Conservation (phyloP, 495 filamentous ascomycete species). For the Penicillium chermesinum region DNA sequence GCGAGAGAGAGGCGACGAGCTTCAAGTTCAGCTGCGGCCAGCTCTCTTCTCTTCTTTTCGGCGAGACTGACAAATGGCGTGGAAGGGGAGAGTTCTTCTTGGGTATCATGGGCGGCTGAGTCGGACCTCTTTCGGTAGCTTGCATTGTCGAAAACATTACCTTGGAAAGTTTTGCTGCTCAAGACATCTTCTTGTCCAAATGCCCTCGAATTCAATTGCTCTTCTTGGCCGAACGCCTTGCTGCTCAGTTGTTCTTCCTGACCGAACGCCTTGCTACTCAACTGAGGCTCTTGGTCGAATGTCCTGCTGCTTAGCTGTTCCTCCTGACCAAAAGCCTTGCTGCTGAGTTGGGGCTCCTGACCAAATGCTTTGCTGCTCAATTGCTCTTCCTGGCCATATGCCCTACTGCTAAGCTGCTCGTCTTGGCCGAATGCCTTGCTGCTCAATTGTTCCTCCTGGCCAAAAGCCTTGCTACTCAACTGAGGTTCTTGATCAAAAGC, state of each 20-base stretch:
- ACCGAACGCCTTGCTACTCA: background rate
- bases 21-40: conserved; percentile 81
- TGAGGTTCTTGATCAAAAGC: background rate
- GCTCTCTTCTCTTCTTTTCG: conserved; percentile 58
- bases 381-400: background rate
- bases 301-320: conserved; percentile 17
- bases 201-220: background rate
- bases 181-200: conserved; percentile 3
- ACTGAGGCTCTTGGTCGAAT: conserved; percentile 13
- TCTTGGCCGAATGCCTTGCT: conserved; percentile 1
- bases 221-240: background rate
- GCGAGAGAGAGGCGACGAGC: conserved; percentile 79
- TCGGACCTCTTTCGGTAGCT: conserved; percentile 16
- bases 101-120: conserved; percentile 17
- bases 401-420: background rate
- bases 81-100: conserved; percentile 20
- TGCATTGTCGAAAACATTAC: conserved; percentile 11
- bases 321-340: background rate
- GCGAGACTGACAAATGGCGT: conserved; percentile 26
- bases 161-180: conserved; percentile 18
- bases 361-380: background rate
- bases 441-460: background rate
- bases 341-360: background rate
- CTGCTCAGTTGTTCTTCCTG: background rate
- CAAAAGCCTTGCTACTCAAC: background rate